phyloP scores from a whole-genome alignment of 2,329 filamentous ascomycete genomes.

The Curvularia sp. region DNA sequence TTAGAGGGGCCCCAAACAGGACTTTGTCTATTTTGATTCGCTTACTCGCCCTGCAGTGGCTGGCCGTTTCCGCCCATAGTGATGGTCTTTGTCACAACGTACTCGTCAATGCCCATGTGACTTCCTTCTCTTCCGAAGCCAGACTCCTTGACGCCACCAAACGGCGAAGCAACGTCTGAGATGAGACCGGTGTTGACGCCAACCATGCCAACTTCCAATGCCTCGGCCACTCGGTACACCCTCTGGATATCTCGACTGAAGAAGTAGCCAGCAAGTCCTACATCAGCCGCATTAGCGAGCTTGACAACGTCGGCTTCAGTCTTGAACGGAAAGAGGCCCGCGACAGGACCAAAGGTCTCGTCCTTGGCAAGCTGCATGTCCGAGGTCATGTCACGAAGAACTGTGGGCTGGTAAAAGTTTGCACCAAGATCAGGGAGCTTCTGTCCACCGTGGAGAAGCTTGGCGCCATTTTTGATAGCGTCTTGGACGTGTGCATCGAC shows the following conservation, averaged over 20 bases:
- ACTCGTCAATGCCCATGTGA: slow-evolving; percentile 59
- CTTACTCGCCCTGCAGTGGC: slow-evolving; percentile 58
- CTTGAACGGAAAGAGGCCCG: slow-evolving; percentile 86
- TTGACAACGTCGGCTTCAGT: slow-evolving; percentile 87
- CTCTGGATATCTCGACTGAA: slow-evolving; percentile 71
- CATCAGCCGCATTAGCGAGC: slow-evolving; percentile 80
- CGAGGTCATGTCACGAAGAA: slow-evolving; percentile 83
- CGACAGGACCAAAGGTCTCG: slow-evolving; percentile 96
- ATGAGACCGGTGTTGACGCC: slow-evolving; percentile 65
- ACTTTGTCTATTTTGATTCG: neutral
- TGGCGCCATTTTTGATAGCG: slow-evolving; percentile 43
- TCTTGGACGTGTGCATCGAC: slow-evolving; percentile 50
- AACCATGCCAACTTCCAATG: slow-evolving; percentile 85
- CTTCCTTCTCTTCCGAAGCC: slow-evolving; percentile 62
- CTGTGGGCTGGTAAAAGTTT: slow-evolving; percentile 91
- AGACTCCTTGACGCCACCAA: slow-evolving; percentile 59
- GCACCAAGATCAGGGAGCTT: slow-evolving; percentile 74
- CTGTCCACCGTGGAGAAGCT: slow-evolving; percentile 63
- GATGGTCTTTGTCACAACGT: slow-evolving; percentile 56
- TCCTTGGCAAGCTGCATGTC: slow-evolving; percentile 86
- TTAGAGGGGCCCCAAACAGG: neutral
- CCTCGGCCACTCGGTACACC: slow-evolving; percentile 67
- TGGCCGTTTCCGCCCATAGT: slow-evolving; percentile 68
- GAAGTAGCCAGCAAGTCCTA: slow-evolving; percentile 94
- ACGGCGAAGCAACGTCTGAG: slow-evolving; percentile 57